Percentiles rank a stretch among this genome's conserved stretches.
These are phyloP conservation scores for Mariannaea sp. DNA, from an alignment of 2,329 filamentous ascomycete species.

Conservation along the genomic window DNA sequence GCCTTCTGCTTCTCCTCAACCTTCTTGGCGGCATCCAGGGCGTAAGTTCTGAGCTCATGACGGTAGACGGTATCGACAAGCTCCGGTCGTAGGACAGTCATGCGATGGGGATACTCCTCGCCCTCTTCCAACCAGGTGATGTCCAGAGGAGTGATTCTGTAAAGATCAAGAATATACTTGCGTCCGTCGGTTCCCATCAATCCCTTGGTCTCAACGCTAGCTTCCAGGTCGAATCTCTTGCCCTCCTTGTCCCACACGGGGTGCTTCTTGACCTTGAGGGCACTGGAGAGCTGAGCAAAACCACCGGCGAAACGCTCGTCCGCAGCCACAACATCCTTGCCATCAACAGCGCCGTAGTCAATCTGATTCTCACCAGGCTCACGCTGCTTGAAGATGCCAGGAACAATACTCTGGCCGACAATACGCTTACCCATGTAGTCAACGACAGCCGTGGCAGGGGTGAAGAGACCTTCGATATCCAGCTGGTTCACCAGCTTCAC, in stretches of 20 bases:
- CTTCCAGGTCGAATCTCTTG: slow-evolving; percentile 87
- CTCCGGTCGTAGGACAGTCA: slow-evolving; percentile 92
- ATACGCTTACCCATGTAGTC: slow-evolving; percentile 97
- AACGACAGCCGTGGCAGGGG: slow-evolving; percentile 92
- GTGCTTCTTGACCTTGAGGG: slow-evolving; percentile 90
- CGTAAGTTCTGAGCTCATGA: slow-evolving; percentile 85
- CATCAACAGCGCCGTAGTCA: slow-evolving; percentile 97
- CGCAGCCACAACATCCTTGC: slow-evolving; percentile 91
- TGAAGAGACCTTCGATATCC: slow-evolving; percentile 92
- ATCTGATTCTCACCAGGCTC: slow-evolving; percentile 98
- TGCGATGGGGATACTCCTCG: slow-evolving; percentile 82
- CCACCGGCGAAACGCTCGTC: slow-evolving; percentile 83
- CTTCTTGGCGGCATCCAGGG: slow-evolving; percentile 76
- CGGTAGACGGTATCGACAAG: slow-evolving; percentile 86
- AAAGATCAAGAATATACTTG: slow-evolving; percentile 96
- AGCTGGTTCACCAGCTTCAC: slow-evolving; percentile 96
- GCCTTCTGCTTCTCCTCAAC: slow-evolving; percentile 40
- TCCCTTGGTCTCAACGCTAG: slow-evolving; percentile 96
- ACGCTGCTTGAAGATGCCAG: slow-evolving; percentile 98
- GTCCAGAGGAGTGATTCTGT: slow-evolving; percentile 91
- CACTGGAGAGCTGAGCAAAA: slow-evolving; percentile 89
- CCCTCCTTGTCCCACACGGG: slow-evolving; percentile 97
- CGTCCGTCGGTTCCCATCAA: slow-evolving; percentile 94
- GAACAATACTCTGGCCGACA: slow-evolving; percentile 96
- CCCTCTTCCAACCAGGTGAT: slow-evolving; percentile 82